phyloP scores from a whole-genome alignment of 2,329 filamentous ascomycete species.

The Rhexocercosporidium sp. region DNA sequence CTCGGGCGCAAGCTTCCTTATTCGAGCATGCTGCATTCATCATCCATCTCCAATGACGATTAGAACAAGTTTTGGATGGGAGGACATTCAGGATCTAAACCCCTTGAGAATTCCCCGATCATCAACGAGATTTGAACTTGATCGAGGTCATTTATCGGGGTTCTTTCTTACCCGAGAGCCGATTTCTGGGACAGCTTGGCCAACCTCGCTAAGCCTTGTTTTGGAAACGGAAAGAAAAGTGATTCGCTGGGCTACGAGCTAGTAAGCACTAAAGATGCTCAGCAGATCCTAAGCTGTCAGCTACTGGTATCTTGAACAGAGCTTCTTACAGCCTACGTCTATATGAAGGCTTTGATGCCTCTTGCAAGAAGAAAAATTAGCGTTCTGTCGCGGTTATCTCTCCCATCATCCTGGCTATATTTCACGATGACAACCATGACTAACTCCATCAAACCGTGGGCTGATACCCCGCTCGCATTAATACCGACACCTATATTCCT shows the following conservation, averaged over 20 bases:
- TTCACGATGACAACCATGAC: not conserved
- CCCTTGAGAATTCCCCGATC: no score
- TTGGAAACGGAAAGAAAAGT: not conserved
- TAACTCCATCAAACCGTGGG: slow-evolving; percentile 48
- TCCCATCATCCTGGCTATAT: no score
- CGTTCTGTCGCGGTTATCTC: no score
- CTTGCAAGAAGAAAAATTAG: no score
- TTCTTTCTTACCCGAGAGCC: not conserved
- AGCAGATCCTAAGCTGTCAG: not conserved
- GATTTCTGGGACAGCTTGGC: not conserved
- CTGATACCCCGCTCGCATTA: slow-evolving; percentile 59
- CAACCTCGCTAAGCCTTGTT: not conserved
- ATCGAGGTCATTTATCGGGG: not conserved
- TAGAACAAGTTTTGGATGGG: no score
- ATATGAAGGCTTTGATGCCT: no score
- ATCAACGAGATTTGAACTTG: no score
- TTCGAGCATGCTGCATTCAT: no score
- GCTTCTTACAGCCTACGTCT: no score
- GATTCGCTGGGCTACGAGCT: not conserved
- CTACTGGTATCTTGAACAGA: not conserved
- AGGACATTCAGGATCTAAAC: no score
- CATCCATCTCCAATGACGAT: no score
- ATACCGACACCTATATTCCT: slow-evolving; percentile 58
- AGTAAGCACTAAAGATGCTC: not conserved
- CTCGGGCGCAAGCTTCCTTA: no score